These are phyloP conservation scores for Craterostigma plantagineum DNA, from an alignment of 257 asterid genomes.

Conservation along the genomic window DNA sequence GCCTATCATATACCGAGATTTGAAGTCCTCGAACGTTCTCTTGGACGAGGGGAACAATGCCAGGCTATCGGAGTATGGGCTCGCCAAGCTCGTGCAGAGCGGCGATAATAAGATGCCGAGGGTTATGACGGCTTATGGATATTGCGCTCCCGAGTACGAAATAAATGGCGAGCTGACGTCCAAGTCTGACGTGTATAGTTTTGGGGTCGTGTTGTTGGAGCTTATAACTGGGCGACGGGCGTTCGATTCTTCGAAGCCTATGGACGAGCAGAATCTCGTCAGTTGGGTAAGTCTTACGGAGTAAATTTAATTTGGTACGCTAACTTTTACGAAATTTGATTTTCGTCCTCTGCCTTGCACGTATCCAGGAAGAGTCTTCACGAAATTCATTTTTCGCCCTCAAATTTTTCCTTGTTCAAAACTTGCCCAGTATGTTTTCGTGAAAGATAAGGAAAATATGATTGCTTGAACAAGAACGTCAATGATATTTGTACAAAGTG, in stretches of 20 bases:
- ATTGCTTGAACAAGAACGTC: no score
- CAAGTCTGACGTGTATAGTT: conserved; percentile 53
- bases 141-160: conserved; percentile 54
- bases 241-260: conserved; percentile 26
- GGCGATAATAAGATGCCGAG: conserved; percentile 19
- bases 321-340: no score
- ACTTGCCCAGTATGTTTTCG: no score
- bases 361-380: no score
- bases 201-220: conserved; percentile 50
- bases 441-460: no score
- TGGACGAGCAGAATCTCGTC: conserved; percentile 42
- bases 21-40: conserved; percentile 33
- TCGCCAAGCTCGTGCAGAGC: conserved; percentile 34
- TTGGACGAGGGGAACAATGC: conserved; percentile 31
- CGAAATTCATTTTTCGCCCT: no score
- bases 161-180: conserved; percentile 32
- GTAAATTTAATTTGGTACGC: neutral
- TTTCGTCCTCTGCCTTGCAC: no score
- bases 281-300: conserved; percentile 31
- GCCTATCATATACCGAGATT: conserved; percentile 40
- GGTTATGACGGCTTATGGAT: conserved; percentile 30
- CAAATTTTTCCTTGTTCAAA: no score
- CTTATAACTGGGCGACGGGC: conserved; percentile 59
- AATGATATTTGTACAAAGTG: no score
- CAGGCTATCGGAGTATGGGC: conserved; percentile 38